Base-by-base conservation (phyloP, 2,329 filamentous ascomycete genomes). In the Fusarium sp. region DNA sequence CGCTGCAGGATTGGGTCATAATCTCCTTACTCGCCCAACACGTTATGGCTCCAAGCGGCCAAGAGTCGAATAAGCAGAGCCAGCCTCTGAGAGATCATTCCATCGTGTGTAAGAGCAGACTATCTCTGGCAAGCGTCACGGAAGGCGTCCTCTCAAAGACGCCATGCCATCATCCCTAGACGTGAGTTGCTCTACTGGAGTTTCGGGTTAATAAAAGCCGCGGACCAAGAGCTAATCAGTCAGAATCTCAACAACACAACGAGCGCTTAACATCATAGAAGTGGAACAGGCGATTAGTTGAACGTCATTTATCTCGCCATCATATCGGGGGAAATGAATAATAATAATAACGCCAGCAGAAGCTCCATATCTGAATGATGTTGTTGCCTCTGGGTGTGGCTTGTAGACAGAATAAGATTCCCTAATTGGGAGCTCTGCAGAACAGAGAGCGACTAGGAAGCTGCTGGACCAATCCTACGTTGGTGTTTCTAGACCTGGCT, bases 401-500 rank as follows among this genome's bases (percentile, higher is more conserved):
- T 47, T 72, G 71, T 62, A 60, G 67, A 43, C 56, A 71, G 47
- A 69, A 59, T 50, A 13, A 21, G 61, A 64, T 62, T 78, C 75
- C 76, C 76, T 43, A 68, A 78, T 78, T 57, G 74, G 74, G 76
- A 72, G 67, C 64, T 64, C 38, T 78, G 76, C 76, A 78, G 71
- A 64, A 68, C 60, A 52, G 60, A 63, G 54, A 63, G 42, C 63
- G 65, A 75, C 71, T 73, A 78, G 67, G 65, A 68, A 54, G 40
- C 62, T 67, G 65, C 57, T 67, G 72, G 68, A 42, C 75, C 74
- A 76, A 78, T 78, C 73, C 71, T 75, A 75, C 72, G 59, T 59
- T 77, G 63, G 67, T 58, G 54, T 64, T 70, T 74, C 54, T 63
- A 65, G 74, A 63, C 73, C 67, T 61, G 60, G 75, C 49, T 60